Percentiles rank a stretch among this genome's conserved stretches.
Conservation (phyloP, 805 yeast species). For the Metschnikowia proteae region DNA sequence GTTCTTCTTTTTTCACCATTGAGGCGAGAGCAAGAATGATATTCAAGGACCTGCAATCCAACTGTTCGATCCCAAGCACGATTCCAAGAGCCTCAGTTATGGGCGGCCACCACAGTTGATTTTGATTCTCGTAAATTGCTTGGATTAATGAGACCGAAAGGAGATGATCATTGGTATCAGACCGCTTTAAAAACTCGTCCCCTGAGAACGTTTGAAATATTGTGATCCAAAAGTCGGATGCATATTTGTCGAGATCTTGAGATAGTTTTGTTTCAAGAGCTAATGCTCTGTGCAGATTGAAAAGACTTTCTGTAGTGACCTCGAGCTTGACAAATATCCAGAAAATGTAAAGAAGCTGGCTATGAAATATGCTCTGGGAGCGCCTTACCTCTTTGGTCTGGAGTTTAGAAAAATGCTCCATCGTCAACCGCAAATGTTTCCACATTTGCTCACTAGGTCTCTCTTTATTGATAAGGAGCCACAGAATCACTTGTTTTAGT, state of each 20-base stretch:
- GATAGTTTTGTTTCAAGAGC: neutral
- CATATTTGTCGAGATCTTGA: conserved; percentile 5
- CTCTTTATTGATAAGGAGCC: conserved; percentile 33
- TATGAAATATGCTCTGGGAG: conserved; percentile 9
- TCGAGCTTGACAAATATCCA: conserved; percentile 12
- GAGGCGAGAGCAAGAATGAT: conserved; percentile 13
- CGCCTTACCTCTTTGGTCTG: conserved; percentile 15
- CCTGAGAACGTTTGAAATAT: conserved; percentile 19
- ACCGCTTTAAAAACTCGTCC: conserved; percentile 12
- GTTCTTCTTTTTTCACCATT: conserved; percentile 10
- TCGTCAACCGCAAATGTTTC: conserved; percentile 12
- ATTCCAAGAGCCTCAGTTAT: conserved; percentile 20
- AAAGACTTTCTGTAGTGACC: neutral
- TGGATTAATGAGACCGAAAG: conserved; percentile 24
- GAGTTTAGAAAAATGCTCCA: conserved; percentile 17
- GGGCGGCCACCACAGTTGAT: conserved; percentile 26
- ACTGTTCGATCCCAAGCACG: neutral
- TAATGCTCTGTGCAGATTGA: neutral
- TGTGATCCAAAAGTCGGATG: conserved; percentile 20
- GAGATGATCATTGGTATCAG: neutral
- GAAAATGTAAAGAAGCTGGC: conserved; percentile 12
- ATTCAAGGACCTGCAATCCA: neutral
- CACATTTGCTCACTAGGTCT: conserved; percentile 20
- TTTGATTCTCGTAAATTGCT: conserved; percentile 14
- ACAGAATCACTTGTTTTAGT: conserved; percentile 23